Percentiles rank a stretch among this genome's conserved stretches.
These are phyloP conservation scores for Cryptococcus amylolentus DNA, from an alignment of 1,284 basidiomycete genomes.

Conservation along the genomic window DNA sequence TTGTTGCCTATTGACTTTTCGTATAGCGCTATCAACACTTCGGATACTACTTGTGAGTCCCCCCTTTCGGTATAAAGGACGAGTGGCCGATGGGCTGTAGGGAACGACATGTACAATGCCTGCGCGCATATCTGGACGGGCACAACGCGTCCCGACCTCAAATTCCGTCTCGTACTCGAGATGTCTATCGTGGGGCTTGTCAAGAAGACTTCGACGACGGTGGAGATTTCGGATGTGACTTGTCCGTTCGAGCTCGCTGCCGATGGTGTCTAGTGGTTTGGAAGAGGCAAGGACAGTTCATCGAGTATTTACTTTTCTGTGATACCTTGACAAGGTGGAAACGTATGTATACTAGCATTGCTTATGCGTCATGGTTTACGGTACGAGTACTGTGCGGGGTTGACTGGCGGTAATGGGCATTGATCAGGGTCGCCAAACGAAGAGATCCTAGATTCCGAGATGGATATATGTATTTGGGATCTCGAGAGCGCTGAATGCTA, in stretches of 20 bases:
- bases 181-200: slow-evolving; percentile 69
- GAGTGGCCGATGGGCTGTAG: slow-evolving; percentile 43
- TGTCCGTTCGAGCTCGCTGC: slow-evolving; percentile 70
- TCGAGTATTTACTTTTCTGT: too few species aligned
- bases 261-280: slow-evolving; percentile 7
- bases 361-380: too few species aligned
- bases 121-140: slow-evolving; percentile 63
- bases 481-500: too few species aligned
- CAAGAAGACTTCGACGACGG: slow-evolving; percentile 56
- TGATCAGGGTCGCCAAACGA: too few species aligned
- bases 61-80: neutral
- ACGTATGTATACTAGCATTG: neutral
- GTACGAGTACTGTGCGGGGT: too few species aligned
- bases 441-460: too few species aligned
- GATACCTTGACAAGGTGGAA: too few species aligned
- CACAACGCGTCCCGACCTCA: slow-evolving; percentile 62
- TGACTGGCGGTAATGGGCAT: too few species aligned
- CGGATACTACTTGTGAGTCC: slow-evolving; percentile 72
- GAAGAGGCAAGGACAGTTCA: too few species aligned
- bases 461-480: too few species aligned
- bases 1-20: slow-evolving; percentile 72
- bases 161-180: slow-evolving; percentile 64
- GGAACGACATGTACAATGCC: slow-evolving; percentile 72
- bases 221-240: slow-evolving; percentile 60
- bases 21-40: slow-evolving; percentile 72